Evolutionary conservation across 176 grass and related monocot species (phyloP).

Genomic region (Cenchrus purpureus): DNA sequence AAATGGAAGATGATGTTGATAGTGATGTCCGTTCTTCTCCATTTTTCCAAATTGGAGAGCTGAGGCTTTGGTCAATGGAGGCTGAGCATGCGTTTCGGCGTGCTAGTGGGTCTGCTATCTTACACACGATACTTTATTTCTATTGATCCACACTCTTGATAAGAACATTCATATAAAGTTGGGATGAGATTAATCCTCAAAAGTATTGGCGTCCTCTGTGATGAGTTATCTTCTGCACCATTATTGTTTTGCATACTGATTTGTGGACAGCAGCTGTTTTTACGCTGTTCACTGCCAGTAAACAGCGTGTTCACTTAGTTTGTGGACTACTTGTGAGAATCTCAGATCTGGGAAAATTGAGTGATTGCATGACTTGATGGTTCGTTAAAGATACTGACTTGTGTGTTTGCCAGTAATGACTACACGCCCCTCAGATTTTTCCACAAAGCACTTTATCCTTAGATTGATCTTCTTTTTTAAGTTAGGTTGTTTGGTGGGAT

Average conservation of each 20-base stretch:
- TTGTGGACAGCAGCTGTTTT: slow-evolving; percentile 32
- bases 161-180: slow-evolving; percentile 47
- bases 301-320: background rate
- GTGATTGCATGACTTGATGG: slow-evolving; percentile 8
- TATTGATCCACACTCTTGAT: slow-evolving; percentile 41
- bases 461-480: slow-evolving; percentile 11
- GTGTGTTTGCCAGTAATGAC: background rate
- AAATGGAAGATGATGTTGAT: slow-evolving; percentile 75
- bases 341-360: background rate
- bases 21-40: slow-evolving; percentile 53
- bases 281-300: slow-evolving; percentile 15
- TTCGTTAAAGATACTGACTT: slow-evolving; percentile 17
- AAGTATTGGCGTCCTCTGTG: slow-evolving; percentile 16
- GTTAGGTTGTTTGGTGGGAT: slow-evolving; percentile 1
- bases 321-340: slow-evolving; percentile 4
- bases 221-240: slow-evolving; percentile 20
- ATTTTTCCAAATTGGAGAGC: slow-evolving; percentile 55
- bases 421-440: slow-evolving; percentile 23
- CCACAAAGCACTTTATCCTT: slow-evolving; percentile 23
- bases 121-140: slow-evolving; percentile 43
- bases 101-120: slow-evolving; percentile 66
- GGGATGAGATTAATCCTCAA: slow-evolving; percentile 29
- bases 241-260: slow-evolving; percentile 25
- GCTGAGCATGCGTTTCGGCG: slow-evolving; percentile 54
- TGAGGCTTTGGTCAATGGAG: slow-evolving; percentile 57